Evolutionary conservation across 2,329 filamentous ascomycete species (phyloP).

Genomic region (Fusarium nelsonii): DNA sequence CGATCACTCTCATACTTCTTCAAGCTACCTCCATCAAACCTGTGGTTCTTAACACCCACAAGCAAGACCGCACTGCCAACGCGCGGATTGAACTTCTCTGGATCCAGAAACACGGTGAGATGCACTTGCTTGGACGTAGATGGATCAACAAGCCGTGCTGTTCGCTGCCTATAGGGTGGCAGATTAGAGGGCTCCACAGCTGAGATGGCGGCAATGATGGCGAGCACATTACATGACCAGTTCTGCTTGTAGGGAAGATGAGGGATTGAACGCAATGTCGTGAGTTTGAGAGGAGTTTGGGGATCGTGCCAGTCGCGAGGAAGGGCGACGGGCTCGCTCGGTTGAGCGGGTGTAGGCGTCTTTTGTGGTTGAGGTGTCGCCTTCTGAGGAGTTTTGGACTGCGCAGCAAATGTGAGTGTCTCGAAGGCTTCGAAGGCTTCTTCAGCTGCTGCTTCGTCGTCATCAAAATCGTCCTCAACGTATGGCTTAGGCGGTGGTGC

Average conservation of each 20-base stretch:
- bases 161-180: conserved; percentile 64
- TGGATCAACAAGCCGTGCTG: conserved; percentile 63
- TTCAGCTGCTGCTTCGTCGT: conserved; percentile 46
- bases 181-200: conserved; percentile 62
- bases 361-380: conserved; percentile 14
- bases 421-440: conserved; percentile 57
- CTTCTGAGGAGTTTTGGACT: conserved; percentile 22
- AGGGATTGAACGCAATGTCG: conserved; percentile 62
- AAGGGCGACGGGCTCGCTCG: conserved; percentile 53
- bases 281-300: conserved; percentile 63
- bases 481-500: background rate
- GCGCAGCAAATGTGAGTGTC: conserved; percentile 49
- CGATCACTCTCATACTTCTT: conserved; percentile 60
- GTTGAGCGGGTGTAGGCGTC: conserved; percentile 31
- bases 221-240: conserved; percentile 68
- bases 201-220: conserved; percentile 62
- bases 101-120: conserved; percentile 67
- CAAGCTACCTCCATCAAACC: conserved; percentile 62
- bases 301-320: conserved; percentile 58
- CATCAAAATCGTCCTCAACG: background rate
- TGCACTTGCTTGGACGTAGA: conserved; percentile 66
- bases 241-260: conserved; percentile 68
- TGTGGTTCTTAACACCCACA: conserved; percentile 69
- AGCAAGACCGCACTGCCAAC: conserved; percentile 65
- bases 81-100: conserved; percentile 60